Base-by-base conservation (phyloP, 140 eudicot species). In the Oenanthe javanica region DNA sequence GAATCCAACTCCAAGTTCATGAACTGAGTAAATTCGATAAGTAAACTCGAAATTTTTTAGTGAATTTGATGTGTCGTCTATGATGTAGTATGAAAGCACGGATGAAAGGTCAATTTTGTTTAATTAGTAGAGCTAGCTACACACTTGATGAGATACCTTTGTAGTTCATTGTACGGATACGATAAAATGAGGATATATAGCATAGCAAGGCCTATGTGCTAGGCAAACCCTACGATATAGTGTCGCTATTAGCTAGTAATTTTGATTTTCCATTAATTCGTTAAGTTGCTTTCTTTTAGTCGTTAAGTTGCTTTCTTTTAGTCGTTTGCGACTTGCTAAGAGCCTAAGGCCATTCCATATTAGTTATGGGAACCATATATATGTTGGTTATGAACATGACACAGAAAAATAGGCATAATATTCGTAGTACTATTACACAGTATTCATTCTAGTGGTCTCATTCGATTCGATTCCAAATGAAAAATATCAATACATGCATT, bases 81-180 rank as follows among this genome's bases (percentile, higher is more conserved):
- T 2, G 67, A 59, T 59, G 8, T 52, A 16, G 18, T 52, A 19
- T 16, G 66, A 18, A 55, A 55, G 2, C 71, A 63, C 16, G 71
- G 3, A 63, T 13, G 40, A 64, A 64, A 9, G 40, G 72, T 64
- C 71, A 9, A 64, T 64, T 64, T 2, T 6, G 25, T 57, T 19
- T 18, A 16, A 23, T 38, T 2, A 64, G 42, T 2, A 25, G 73
- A 36, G 40, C 40, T 36, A 36, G 40, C 40, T 36, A 36, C 2
- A 36, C 40, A 36, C 40, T 36, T 36, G 40, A 36, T 36, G 40
- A 36, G 73, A 67, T 67, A 4, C 23, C 25, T 18, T 18, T 42
- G 23, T 71, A 71, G 48, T 71, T 40, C 50, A 71, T 49, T 71
- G 76, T 71, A 71, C 76, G 49, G 76, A 71, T 27, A 40, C n/a